Evolutionary conservation across 2,329 filamentous ascomycete species (phyloP), one percentile per base, ranked within the genome.

Genomic region (Aspergillus sp.): DNA sequence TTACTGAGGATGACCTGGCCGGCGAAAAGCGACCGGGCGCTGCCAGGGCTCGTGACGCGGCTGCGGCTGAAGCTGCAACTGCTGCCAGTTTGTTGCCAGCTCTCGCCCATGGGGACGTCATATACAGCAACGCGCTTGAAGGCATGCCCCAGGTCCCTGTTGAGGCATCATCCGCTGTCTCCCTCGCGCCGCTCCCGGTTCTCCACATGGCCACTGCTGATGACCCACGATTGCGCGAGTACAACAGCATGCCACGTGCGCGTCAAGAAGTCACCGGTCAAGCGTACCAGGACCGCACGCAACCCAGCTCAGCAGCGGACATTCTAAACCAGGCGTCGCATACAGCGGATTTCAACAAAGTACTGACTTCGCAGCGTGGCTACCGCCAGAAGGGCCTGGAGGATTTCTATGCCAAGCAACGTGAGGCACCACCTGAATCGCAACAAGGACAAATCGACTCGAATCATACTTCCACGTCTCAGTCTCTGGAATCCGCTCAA

Each of bases 11-110:
- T 52, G 93, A 98, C 67, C 77, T 90, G 43, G 93, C 93, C 3
- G 93, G 93, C 36, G 93, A 98, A 71, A 97, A 98, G 74, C 79
- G 93, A 53, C 93, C 93, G 4, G 93, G 93, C 45, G 90, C 87
- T 35, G 83, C 88, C 48, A 95, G 94, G 72, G 86, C 86, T 51
- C 79, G 91, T 61, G 88, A 95, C 71, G 85, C 86, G 39, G 84
- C 83, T 12, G 81, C 85, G 8, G 83, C 85, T 45, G 85, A 86
- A 44, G 72, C 82, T 58, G 76, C 78, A 30, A 74, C 67, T 56
- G 80, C 79, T 56, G 80, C 79, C 42, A 78, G 78, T 50, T 51
- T 74, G 45, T 62, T 76, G 12, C 73, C 85, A 45, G 78, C 81
- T 44, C 76, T 84, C 45, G 81, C 84, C 29, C 88, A 93, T 61